Evolutionary conservation across 2,329 filamentous ascomycete genomes (phyloP), one percentile per base, ranked within the genome.

Genomic region (Fusarium coicis): DNA sequence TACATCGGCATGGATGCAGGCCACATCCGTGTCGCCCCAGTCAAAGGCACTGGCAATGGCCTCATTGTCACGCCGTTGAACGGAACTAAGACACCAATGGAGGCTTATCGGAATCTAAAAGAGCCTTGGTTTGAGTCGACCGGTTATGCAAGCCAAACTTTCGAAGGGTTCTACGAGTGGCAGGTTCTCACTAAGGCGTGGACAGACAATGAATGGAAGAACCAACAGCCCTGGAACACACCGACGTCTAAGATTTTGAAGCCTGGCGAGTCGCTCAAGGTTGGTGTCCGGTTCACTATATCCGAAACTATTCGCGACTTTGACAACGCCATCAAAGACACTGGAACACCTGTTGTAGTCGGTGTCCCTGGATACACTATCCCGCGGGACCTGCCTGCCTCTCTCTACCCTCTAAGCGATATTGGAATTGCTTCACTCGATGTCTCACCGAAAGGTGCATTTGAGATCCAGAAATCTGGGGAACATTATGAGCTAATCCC

Each of bases 131-230:
- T 82, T 32, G 79, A 81, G 1, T 79, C 76, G 15, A 83, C 83
- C 0, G 75, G 70, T 15, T 90, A 90, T 74, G 82, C 81, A 10
- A 87, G 84, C 50, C 88, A 90, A 71, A 87, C 85, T 0, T 91
- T 88, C 66, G 89, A 91, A 73, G 89, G 88, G 1, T 85, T 88
- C 68, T 91, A 91, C 66, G 88, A 90, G 71, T 91, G 88, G 88
- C 86, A 90, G 72, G 83, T 87, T 0, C 82, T 88, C 57, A 86
- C 83, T 18, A 83, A 85, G 62, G 88, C 88, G 0, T 90, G 85
- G 79, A 86, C 87, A 0, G 86, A 90, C 66, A 85, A 85, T 0
- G 88, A 91, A 73, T 91, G 89, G 89, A 82, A 80, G 2, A 75
- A 63, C 1, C 80, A 78, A 1, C 76, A 81, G 5, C 88, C 89